Evolutionary conservation across 2,329 filamentous ascomycete species (phyloP).

Genomic region (Claviceps purpurea): DNA sequence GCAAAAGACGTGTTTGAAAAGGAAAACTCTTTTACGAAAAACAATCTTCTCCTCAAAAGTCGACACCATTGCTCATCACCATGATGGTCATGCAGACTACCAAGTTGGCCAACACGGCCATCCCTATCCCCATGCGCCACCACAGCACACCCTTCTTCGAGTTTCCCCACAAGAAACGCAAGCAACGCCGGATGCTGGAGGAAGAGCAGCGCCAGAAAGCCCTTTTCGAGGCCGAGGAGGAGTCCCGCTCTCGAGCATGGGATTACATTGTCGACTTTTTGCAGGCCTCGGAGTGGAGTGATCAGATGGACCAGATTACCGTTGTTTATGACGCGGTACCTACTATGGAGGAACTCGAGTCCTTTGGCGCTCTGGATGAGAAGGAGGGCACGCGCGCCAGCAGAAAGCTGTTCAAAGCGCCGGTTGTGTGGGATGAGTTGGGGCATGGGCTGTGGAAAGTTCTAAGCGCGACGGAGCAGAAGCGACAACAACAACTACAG

Average conservation of each 20-base stretch:
- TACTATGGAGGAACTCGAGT: conserved; percentile 20
- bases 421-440: conserved; percentile 25
- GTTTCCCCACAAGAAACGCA: conserved; percentile 11
- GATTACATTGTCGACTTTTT: conserved; percentile 20
- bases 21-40: not conserved
- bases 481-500: not conserved
- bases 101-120: conserved; percentile 4
- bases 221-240: conserved; percentile 18
- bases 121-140: conserved; percentile 5
- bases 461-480: conserved; percentile 8
- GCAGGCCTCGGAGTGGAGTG: conserved; percentile 16
- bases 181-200: conserved; percentile 10
- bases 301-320: conserved; percentile 19
- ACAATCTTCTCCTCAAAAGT: not conserved
- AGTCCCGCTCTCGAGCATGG: conserved; percentile 17
- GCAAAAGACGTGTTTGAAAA: too few species aligned
- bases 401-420: conserved; percentile 23
- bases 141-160: conserved; percentile 11
- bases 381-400: conserved; percentile 23
- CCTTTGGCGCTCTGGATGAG: conserved; percentile 19
- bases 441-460: conserved; percentile 22
- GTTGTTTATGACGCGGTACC: conserved; percentile 21
- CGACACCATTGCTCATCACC: not conserved
- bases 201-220: conserved; percentile 9
- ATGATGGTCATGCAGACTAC: conserved; percentile 4